Base-by-base conservation (phyloP, 1,284 basidiomycete species). In the Ceratobasidium sp. region DNA sequence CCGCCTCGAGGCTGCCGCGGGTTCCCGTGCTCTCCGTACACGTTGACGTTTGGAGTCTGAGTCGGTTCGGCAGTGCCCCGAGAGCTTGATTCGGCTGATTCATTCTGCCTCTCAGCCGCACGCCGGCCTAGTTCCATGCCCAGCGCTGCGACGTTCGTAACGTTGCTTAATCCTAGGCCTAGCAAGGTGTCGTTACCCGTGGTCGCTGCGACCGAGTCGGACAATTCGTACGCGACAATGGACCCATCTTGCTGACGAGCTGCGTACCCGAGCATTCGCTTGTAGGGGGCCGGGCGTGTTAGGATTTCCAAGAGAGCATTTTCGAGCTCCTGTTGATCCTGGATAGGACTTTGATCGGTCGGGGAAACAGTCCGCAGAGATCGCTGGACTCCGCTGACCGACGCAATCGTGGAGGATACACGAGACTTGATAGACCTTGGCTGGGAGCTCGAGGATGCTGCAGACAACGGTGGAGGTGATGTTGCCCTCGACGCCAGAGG, bases 201-300 rank as follows among this genome's bases (percentile, higher is more conserved):
- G n/a, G 71, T 74, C 37, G 59, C 71, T 22, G 71, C 71, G 34
- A 74, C 71, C 17, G 71, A 74, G 37, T 74, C 71, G 4, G 57
- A 62, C 22, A 74, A 32, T 46, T 74, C 71, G 71, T 74, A 74
- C 9, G 71, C 71, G 22, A 54, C 59, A 22, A 43, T 52, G 22
- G 57, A 51, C 8, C 71, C 71, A 44, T 74, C 71, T 7, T 74
- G 71, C 61, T 74, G 71, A 46, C 71, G 71, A 44, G 71, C 71
- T n/a, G 71, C 71, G 34, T 74, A 74, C 8, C 71, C 71, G 43
- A 74, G 71, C 71, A 74, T 74, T 8, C 71, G 71, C 22, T 74
- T 74, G 49, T 74, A 74, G 19, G 71, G 61, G 37, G 71, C 71
- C 4, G 71, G 71, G 29, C 71, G 71, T 22, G 59, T 51, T 8